These are phyloP conservation scores for Diaporthe eres DNA, from an alignment of 2,329 filamentous ascomycete genomes.

Conservation along the genomic window DNA sequence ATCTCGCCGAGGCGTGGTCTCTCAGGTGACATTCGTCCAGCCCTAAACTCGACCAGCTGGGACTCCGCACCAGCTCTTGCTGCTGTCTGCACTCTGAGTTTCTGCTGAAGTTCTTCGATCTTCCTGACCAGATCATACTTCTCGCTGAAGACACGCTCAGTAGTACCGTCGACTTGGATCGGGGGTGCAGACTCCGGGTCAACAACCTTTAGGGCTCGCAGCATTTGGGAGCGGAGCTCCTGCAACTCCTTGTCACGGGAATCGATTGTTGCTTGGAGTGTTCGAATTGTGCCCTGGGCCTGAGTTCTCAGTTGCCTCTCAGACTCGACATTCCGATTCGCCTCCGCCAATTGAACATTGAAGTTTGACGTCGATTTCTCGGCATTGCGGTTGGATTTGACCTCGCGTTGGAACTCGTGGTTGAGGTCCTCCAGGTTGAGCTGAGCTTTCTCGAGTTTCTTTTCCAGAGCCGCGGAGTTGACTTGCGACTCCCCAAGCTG, in stretches of 20 bases:
- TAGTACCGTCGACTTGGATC: constrained; percentile 69
- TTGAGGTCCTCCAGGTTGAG: constrained; percentile 92
- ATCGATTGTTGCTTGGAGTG: constrained; percentile 84
- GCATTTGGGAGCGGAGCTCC: constrained; percentile 83
- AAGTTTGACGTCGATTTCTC: constrained; percentile 88
- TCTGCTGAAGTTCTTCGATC: constrained; percentile 89
- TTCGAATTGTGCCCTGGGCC: constrained; percentile 86
- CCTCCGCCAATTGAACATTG: constrained; percentile 87
- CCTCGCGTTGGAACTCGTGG: constrained; percentile 90
- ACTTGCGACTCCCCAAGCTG: constrained; percentile 90
- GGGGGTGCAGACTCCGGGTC: constrained; percentile 79
- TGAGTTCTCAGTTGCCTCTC: constrained; percentile 89
- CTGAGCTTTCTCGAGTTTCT: constrained; percentile 93
- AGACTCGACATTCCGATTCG: constrained; percentile 89
- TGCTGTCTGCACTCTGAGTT: constrained; percentile 85
- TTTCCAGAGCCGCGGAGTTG: constrained; percentile 86
- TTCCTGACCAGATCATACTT: constrained; percentile 89
- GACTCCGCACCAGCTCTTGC: constrained; percentile 85
- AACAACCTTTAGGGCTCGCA: constrained; percentile 87
- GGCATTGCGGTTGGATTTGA: constrained; percentile 89
- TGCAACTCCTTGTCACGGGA: constrained; percentile 84
- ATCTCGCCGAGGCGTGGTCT: constrained; percentile 89
- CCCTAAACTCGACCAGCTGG: constrained; percentile 84
- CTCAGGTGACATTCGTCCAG: constrained; percentile 79
- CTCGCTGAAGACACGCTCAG: constrained; percentile 78